Base-by-base conservation (phyloP, 306 rosid species). In the Rubus idaeus region DNA sequence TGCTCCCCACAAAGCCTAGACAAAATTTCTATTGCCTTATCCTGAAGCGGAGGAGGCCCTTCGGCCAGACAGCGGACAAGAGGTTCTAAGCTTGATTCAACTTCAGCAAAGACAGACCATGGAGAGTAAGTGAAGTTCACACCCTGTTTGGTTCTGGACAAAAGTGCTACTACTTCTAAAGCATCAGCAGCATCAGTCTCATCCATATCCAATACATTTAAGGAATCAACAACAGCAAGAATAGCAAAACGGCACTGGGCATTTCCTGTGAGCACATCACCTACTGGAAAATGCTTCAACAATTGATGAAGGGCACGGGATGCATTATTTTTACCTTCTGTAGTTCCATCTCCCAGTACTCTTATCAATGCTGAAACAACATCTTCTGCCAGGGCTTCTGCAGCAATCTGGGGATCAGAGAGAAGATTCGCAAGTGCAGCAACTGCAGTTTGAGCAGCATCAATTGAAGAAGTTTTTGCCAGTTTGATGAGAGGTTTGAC, bases 401-500 rank as follows among this genome's bases (percentile, higher is more conserved):
- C 87, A 63, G 97, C 98, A 82, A 95, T 88, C 76, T 73, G 88
- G 62, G 91, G 83, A 87, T 92, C 89, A 65, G 92, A 90, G 63
- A 92, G 90, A 92, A 95, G 92, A 83, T 95, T 95, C 82, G 98
- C 98, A 76, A 92, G 86, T 47, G 97, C 97, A 83, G 93, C 92
- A 79, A 95, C 89, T 71, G 98, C 98, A 77, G 93, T 90, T 89
- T 95, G 97, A 70, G 91, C 92, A 74, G 98, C 84, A 80, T 84
- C 96, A 79, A 90, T 74, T 45, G 96, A 95, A 71, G 96, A 90
- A 58, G 97, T 87, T 89, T 95, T 95, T 75, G 98, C 97, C 84
- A 95, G 89, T 76, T 78, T 88, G 80, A 95, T 90, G 78, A 95
- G 89, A 70, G 93, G 98, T 74, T 86, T 84, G 44, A 92, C 89